Evolutionary conservation across 495 filamentous ascomycete species (phyloP).

Genomic region (Acidomyces sp.): DNA sequence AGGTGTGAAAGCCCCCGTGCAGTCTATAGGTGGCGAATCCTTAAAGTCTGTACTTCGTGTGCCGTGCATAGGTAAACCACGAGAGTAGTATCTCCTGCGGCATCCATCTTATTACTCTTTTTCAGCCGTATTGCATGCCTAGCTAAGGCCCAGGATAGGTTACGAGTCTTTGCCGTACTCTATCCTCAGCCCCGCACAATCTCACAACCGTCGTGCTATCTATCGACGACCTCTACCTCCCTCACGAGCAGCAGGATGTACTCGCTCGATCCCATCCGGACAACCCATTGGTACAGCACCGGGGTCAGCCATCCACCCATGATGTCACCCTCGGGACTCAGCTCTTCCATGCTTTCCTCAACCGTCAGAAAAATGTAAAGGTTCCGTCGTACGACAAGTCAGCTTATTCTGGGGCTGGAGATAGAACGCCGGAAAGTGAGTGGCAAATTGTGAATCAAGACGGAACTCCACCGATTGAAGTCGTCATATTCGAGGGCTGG

Average conservation of each 20-base stretch:
- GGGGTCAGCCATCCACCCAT: conserved; percentile 80
- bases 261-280: conserved; percentile 51
- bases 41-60: too few relatives aligned
- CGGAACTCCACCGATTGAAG: conserved; percentile 38
- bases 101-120: too few relatives aligned
- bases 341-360: conserved; percentile 49
- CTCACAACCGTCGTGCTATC: conserved; percentile 65
- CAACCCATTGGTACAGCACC: conserved; percentile 67
- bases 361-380: conserved; percentile 36
- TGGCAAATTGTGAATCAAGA: conserved; percentile 54
- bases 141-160: conserved; percentile 34
- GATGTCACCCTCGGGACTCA: conserved; percentile 52
- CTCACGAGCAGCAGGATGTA: conserved; percentile 54
- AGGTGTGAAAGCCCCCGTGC: too few relatives aligned
- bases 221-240: conserved; percentile 85
- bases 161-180: conserved; percentile 49
- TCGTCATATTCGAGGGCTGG: conserved; percentile 87
- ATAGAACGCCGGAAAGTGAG: conserved; percentile 46
- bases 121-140: too few relatives aligned
- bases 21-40: too few relatives aligned
- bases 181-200: conserved; percentile 50
- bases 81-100: too few relatives aligned
- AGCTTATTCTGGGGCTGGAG: conserved; percentile 61
- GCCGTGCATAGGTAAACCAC: too few relatives aligned
- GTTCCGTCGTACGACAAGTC: conserved; percentile 80